Evolutionary conservation across 148 eudicot genomes (phyloP).

Genomic region (Polygonum maritimum): DNA sequence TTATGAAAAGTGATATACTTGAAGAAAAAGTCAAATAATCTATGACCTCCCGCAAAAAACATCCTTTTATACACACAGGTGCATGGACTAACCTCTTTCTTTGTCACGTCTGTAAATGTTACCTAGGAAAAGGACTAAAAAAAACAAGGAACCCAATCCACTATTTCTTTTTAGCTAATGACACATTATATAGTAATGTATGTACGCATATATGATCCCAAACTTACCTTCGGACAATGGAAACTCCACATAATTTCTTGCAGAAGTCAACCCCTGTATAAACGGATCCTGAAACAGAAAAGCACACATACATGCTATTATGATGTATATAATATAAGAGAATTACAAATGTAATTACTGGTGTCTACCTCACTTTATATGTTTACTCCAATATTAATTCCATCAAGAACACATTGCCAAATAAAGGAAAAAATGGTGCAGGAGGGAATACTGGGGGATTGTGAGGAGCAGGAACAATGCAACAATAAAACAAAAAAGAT

Average conservation of each 20-base stretch:
- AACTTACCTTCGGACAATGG: constrained; percentile 85
- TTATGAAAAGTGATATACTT: not conserved
- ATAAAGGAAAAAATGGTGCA: not conserved
- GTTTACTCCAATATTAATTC: not conserved
- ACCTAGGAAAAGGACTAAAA: not conserved
- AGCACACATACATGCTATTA: constrained; percentile 2
- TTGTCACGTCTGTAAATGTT: not conserved
- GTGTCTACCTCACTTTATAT: not conserved
- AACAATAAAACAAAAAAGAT: not conserved
- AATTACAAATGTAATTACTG: not conserved
- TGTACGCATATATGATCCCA: constrained; percentile 2
- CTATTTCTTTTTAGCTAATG: not conserved
- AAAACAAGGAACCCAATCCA: not conserved
- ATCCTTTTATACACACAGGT: not conserved
- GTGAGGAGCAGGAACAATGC: not conserved
- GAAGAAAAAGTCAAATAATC: not conserved
- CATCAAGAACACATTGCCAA: not conserved
- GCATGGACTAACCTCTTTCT: not conserved
- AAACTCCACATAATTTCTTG: constrained; percentile 91
- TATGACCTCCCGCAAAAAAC: not conserved
- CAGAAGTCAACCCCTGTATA: constrained; percentile 95
- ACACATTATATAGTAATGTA: not conserved
- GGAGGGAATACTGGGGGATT: not conserved
- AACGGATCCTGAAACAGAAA: constrained; percentile 56
- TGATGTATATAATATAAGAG: not conserved